Evolutionary conservation across 441 rosid species (phyloP), one percentile per base, ranked within the genome.

Genomic region (Macaranga tanarius): DNA sequence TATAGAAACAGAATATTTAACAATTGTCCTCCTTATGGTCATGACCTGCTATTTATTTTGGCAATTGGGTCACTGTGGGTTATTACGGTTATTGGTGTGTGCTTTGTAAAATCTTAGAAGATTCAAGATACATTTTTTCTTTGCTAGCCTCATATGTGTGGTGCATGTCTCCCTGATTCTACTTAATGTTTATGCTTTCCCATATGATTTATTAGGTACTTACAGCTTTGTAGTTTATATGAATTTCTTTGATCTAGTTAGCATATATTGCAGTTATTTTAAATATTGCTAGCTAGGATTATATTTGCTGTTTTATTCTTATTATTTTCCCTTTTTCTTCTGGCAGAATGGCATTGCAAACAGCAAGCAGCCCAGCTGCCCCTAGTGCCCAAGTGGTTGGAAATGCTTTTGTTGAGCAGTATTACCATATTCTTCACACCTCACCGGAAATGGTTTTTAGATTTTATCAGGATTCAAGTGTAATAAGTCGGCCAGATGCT

Each of bases 271-370:
- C 45, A 3, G n/a, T 42, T 42, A 17, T 54, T 63, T 7, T 19
- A 22, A 10, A 12, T 1, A 45, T 12, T 28, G 40, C 17, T 61
- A 23, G 2, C n/a, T 5, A 28, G 44, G 70, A 31, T 31, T 61
- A 34, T 22, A 40, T 28, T 0, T 25, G 66, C 26, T 13, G 20
- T 62, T 19, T 31, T 8, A 22, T 54, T 47, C 23, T 16, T 40
- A 22, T 62, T 22, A n/a, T 65, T 40, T 10, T 20, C 5, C 0
- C 19, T 23, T 40, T 62, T 59, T 22, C 61, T 75, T 73, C 67
- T 67, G 19, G 71, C 78, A 79, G 84, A 76, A 89, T 86, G 93
- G 86, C 89, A 69, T 62, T 77, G 78, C 82, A 80, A 76, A 62
- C 86, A 28, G 73, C 78, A 60, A 66, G 67, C 73, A 79, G 76